Evolutionary conservation across 2,329 filamentous ascomycete species (phyloP), one percentile per base, ranked within the genome.

Genomic region (Venturia carpophila): DNA sequence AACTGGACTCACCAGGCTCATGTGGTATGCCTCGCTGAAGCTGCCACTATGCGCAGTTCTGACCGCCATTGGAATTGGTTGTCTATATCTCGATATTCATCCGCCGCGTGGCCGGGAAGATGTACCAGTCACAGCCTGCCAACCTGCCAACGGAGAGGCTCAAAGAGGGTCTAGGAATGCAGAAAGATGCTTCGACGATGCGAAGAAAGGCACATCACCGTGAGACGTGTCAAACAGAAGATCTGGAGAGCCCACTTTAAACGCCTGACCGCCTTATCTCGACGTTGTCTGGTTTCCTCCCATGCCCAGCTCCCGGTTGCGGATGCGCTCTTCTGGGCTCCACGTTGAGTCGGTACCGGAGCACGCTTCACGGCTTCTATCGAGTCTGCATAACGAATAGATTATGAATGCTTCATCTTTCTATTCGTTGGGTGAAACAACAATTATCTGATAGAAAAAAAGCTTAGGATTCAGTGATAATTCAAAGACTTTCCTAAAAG

Each of bases 1-100:
- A 58, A n/a, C 19, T 7, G 4, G 27, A 58, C 52, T 58, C 30
- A 58, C 52, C 52, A 58, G 15, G 19, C 52, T 58, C 52, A 58
- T 58, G 30, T 58, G 52, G 37, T 58, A 58, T 19, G 52, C 52
- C 19, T 58, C 30, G 24, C 52, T 58, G 52, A 58, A 58, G 52
- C 52, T 58, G 15, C 52, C 52, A 37, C 52, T 58, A 37, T 58
- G 52, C 52, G 52, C 52, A 37, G 27, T 58, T 58, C 52, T 58
- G 27, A 58, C 52, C 52, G 52, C 52, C 52, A 58, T 58, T n/a
- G 52, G 52, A 11, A 37, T 19, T 10, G 6, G 49, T 55, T 34
- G 19, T 55, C 49, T 47, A 19, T 47, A 21, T 47, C 45, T 47
- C 47, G n/a, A 37, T 37, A 19, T 34, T 24, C 21, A 24, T 3